Evolutionary conservation across 768 basidiomycete genomes (phyloP).

Genomic region (Collybiopsis confluens): DNA sequence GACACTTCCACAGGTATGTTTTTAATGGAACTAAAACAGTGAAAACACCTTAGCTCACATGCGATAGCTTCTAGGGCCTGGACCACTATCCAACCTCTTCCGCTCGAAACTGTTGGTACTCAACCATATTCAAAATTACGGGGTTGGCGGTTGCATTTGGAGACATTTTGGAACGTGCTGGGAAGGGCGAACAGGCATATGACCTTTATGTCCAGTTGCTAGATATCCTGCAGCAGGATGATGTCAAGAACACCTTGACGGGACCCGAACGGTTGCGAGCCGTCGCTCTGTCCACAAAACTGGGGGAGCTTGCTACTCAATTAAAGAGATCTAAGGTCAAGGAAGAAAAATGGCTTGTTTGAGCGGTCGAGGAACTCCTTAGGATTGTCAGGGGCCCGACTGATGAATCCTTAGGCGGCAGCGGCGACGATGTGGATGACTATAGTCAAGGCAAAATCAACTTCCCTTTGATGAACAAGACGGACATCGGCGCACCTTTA

Average conservation of each 20-base stretch:
- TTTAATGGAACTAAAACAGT: background rate
- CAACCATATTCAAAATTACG: conserved; percentile 61
- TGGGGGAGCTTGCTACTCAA: conserved; percentile 36
- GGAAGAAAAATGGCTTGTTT: conserved; percentile 39
- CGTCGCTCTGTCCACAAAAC: conserved; percentile 36
- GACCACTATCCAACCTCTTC: conserved; percentile 45
- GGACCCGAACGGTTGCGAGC: conserved; percentile 32
- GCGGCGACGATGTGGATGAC: too few species aligned
- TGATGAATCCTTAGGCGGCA: too few species aligned
- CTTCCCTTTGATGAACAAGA: conserved; percentile 44
- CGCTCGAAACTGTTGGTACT: conserved; percentile 29
- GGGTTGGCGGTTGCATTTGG: conserved; percentile 63
- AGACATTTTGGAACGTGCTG: conserved; percentile 45
- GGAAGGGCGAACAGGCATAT: conserved; percentile 34
- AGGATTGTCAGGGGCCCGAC: conserved; percentile 25
- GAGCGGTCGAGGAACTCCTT: conserved; percentile 40
- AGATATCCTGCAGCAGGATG: conserved; percentile 25
- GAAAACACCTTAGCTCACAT: conserved; percentile 5
- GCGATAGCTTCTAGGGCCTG: conserved; percentile 42
- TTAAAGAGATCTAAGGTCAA: conserved; percentile 27
- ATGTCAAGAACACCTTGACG: conserved; percentile 14
- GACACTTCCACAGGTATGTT: conserved; percentile 51
- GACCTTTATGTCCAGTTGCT: conserved; percentile 33
- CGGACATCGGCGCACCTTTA: conserved; percentile 63
- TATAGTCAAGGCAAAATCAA: conserved; percentile 16